phyloP scores from a whole-genome alignment of 179 eudicot genomes.

The Spinacia oleracea region DNA sequence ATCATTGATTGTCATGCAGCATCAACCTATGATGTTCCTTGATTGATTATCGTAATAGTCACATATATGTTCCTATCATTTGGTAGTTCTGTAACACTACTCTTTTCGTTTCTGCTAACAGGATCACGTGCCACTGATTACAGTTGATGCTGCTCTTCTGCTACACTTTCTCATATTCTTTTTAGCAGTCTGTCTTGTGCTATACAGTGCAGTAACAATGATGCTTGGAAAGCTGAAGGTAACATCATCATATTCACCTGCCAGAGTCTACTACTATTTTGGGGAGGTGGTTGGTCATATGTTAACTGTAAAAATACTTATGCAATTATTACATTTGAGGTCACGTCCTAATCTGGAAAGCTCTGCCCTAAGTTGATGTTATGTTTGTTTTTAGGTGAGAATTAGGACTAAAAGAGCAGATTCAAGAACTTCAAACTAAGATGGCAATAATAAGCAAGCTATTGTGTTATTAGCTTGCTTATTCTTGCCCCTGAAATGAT shows the following conservation, averaged over 20 bases:
- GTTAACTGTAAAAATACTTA: too few species aligned
- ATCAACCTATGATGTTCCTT: background rate
- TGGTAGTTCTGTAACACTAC: background rate
- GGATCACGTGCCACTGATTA: conserved; percentile 67
- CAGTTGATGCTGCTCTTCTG: conserved; percentile 76
- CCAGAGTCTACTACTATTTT: too few species aligned
- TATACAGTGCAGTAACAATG: conserved; percentile 49
- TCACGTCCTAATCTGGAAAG: background rate
- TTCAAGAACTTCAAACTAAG: background rate
- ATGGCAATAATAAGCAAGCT: background rate
- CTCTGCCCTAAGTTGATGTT: background rate
- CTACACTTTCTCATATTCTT: conserved; percentile 91
- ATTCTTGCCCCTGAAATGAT: too few species aligned
- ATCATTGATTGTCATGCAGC: background rate
- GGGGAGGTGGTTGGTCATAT: background rate
- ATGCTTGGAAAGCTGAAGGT: conserved; percentile 56
- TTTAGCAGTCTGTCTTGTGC: conserved; percentile 62
- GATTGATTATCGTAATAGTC: background rate
- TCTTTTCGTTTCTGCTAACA: conserved; percentile 23
- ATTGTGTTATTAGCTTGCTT: too few species aligned
- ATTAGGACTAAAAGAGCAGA: background rate
- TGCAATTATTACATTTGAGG: background rate
- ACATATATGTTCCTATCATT: background rate
- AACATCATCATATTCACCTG: too few species aligned
- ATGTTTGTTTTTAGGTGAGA: background rate